Conservation (phyloP, 23 red algal genomes). For the Gracilaria vermiculophylla region DNA sequence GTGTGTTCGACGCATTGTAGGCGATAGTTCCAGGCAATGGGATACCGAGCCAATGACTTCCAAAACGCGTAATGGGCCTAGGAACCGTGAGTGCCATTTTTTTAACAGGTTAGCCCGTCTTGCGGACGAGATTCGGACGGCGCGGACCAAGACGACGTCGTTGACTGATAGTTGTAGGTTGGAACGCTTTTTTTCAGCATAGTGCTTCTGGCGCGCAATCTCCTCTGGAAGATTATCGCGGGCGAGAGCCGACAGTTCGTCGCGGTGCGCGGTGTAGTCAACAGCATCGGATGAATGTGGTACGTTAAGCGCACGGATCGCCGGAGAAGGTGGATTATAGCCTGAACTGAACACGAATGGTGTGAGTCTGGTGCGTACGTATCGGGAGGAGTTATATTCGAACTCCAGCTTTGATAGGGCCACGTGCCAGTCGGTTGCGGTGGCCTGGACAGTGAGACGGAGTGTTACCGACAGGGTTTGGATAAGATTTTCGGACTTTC, state of each 20-base stretch:
- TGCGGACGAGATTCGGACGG: too few relatives aligned
- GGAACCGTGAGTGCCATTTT: too few relatives aligned
- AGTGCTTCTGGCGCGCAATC: background rate
- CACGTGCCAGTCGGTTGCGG: background rate
- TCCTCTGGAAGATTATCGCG: background rate
- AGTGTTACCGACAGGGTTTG: background rate
- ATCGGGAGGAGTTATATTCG: slow-evolving; percentile 14
- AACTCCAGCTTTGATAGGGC: slow-evolving; percentile 2
- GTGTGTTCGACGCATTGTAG: too few relatives aligned
- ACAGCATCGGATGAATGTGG: background rate
- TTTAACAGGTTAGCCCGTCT: too few relatives aligned
- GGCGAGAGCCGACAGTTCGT: background rate
- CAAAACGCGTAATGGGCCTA: too few relatives aligned
- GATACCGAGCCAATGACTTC: background rate
- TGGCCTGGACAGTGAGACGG: background rate
- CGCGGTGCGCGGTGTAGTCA: background rate
- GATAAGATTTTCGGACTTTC: slow-evolving; percentile 11
- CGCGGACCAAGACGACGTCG: too few relatives aligned
- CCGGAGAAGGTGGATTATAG: background rate
- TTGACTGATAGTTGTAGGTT: background rate
- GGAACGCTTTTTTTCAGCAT: background rate
- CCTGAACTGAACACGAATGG: slow-evolving; percentile 18
- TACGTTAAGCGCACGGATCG: background rate
- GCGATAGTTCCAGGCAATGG: background rate
- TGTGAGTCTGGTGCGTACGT: background rate